Percentiles rank a stretch among this genome's conserved stretches.
These are phyloP conservation scores for Cocos nucifera DNA, from an alignment of 176 grass and related monocot species.

Conservation along the genomic window DNA sequence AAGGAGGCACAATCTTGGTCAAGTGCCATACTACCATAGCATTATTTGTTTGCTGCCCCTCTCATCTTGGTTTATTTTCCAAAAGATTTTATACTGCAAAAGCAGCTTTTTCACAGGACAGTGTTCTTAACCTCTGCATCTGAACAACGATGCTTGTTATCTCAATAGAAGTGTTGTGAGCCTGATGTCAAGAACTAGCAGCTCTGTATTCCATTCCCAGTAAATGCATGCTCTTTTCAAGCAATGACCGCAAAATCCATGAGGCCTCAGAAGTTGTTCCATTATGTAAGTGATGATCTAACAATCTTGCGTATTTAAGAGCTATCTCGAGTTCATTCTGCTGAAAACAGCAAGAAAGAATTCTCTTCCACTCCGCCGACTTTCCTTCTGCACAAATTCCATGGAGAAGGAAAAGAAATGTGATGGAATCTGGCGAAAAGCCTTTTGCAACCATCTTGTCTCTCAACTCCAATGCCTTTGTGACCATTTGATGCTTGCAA, in stretches of 20 bases:
- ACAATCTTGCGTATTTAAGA: constrained; percentile 28
- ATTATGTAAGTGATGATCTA: constrained; percentile 32
- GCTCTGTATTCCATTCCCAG: neutral
- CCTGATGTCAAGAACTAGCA: neutral
- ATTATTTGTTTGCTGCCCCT: no score
- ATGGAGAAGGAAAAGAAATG: constrained; percentile 77
- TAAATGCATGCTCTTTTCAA: constrained; percentile 18
- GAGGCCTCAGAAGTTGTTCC: constrained; percentile 19
- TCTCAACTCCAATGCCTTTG: constrained; percentile 52
- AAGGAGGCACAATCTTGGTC: no score
- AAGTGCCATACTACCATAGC: no score
- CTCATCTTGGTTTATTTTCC: no score
- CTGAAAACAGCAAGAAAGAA: constrained; percentile 43
- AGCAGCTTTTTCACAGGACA: no score
- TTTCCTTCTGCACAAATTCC: constrained; percentile 65
- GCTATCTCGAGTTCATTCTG: constrained; percentile 42
- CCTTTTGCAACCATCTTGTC: constrained; percentile 51
- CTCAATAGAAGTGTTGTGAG: no score
- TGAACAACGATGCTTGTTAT: no score
- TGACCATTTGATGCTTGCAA: constrained; percentile 73
- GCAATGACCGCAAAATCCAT: constrained; percentile 20
- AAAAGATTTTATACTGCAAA: no score
- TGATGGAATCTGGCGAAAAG: constrained; percentile 36
- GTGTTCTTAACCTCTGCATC: no score
- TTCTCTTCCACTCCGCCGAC: constrained; percentile 35